Conservation (phyloP, 768 basidiomycete genomes). For the Rhodotorula sphaerocarpa region DNA sequence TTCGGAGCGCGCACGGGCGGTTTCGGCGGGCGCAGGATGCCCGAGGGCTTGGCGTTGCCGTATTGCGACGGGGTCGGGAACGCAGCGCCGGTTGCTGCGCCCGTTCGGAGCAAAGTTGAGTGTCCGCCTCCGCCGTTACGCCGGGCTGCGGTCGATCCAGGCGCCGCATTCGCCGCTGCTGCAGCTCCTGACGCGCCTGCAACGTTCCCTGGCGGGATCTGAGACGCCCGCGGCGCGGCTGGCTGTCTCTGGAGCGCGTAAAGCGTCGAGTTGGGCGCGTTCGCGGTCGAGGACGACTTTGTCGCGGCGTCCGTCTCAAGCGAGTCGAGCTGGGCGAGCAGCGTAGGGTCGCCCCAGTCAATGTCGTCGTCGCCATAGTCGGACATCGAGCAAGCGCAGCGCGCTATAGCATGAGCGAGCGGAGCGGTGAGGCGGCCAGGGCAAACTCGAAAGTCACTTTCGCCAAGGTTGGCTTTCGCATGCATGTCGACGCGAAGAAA, state of each 20-base stretch:
- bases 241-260: not conserved
- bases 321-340: not conserved
- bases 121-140: not conserved
- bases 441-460: no score
- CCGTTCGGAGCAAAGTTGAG: no score
- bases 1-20: not conserved
- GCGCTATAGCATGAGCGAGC: no score
- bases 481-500: no score
- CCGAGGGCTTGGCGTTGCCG: not conserved
- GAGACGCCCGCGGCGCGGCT: not conserved
- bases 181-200: no score
- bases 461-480: no score
- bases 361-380: conserved; percentile 1
- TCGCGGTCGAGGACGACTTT: no score
- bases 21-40: conserved; percentile 1
- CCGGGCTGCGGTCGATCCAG: not conserved
- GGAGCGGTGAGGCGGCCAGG: no score
- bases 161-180: not conserved
- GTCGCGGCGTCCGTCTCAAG: not conserved
- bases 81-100: no score
- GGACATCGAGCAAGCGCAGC: not conserved
- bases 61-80: not conserved
- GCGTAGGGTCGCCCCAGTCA: not conserved
- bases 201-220: not conserved
- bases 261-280: no score